Conservation (phyloP, 352 stramenopile genomes). For the Phytophthora syringae region DNA sequence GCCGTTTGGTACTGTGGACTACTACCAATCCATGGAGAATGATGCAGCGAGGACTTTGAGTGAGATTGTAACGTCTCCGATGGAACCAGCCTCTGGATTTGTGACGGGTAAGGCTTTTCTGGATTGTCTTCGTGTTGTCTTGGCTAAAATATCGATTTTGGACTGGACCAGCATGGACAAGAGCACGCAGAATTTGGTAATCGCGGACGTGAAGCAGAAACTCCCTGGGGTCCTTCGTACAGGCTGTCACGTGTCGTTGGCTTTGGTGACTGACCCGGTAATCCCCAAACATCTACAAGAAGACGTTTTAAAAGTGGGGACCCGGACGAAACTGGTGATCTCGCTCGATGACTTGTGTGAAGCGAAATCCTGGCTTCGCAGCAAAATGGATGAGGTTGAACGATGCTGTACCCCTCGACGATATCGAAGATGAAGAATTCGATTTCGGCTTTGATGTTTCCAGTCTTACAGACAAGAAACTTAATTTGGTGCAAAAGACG, state of each 20-base stretch:
- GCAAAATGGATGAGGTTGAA: slow-evolving; percentile 33
- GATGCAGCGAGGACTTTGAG: slow-evolving; percentile 18
- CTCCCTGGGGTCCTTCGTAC: slow-evolving; percentile 44
- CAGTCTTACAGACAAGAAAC: background rate
- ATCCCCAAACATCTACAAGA: slow-evolving; percentile 29
- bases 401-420: slow-evolving; percentile 18
- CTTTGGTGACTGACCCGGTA: background rate
- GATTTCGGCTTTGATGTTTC: slow-evolving; percentile 38
- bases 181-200: slow-evolving; percentile 42
- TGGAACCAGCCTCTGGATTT: slow-evolving; percentile 34
- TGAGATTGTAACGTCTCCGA: slow-evolving; percentile 5
- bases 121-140: slow-evolving; percentile 64
- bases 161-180: slow-evolving; percentile 79
- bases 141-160: slow-evolving; percentile 78
- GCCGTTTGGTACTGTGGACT: slow-evolving; percentile 61
- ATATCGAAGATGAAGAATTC: slow-evolving; percentile 37
- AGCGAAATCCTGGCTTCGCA: slow-evolving; percentile 24
- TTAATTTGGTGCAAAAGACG: slow-evolving; percentile 11
- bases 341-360: slow-evolving; percentile 35
- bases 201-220: slow-evolving; percentile 39
- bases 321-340: slow-evolving; percentile 12
- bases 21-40: slow-evolving; percentile 48
- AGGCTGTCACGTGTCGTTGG: slow-evolving; percentile 23
- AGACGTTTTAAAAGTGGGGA: slow-evolving; percentile 7
- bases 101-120: slow-evolving; percentile 53